Conservation (phyloP, 768 basidiomycete species). For the Kwoniella sp. region DNA sequence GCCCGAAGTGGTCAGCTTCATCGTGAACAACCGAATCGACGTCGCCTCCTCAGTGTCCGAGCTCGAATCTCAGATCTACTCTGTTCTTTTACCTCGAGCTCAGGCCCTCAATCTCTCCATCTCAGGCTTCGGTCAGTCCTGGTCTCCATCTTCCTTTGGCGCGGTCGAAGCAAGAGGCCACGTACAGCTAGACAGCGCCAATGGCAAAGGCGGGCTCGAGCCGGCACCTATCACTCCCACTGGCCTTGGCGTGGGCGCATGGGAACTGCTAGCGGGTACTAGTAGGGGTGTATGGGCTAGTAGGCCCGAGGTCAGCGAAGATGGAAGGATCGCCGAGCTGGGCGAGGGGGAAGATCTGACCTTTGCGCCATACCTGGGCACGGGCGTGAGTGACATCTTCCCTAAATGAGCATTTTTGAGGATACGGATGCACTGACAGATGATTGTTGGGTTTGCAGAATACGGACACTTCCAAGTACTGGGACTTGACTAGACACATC, state of each 20-base stretch:
- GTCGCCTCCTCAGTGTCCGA: slow-evolving; percentile 38
- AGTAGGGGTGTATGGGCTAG: slow-evolving; percentile 27
- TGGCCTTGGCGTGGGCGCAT: slow-evolving; percentile 20
- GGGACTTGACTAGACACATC: slow-evolving; percentile 51
- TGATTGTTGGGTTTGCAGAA: slow-evolving; percentile 31
- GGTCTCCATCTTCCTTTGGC: neutral
- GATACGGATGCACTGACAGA: neutral
- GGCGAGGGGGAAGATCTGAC: neutral
- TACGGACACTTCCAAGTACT: slow-evolving; percentile 46
- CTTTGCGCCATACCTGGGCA: slow-evolving; percentile 1
- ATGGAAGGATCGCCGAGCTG: slow-evolving; percentile 8
- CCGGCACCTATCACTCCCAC: slow-evolving; percentile 28
- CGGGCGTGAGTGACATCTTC: neutral
- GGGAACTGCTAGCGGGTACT: slow-evolving; percentile 23
- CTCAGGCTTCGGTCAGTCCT: slow-evolving; percentile 35
- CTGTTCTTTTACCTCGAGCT: slow-evolving; percentile 29
- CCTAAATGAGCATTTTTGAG: neutral
- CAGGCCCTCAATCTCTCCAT: slow-evolving; percentile 42
- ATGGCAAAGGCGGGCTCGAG: slow-evolving; percentile 8
- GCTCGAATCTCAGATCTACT: slow-evolving; percentile 34
- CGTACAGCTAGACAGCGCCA: neutral
- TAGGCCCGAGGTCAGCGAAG: slow-evolving; percentile 26
- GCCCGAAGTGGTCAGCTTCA: slow-evolving; percentile 45
- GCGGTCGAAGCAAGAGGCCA: neutral
- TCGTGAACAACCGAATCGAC: slow-evolving; percentile 53